Evolutionary conservation across 2,329 filamentous ascomycete genomes (phyloP).

Genomic region (Myriangium duriaei): DNA sequence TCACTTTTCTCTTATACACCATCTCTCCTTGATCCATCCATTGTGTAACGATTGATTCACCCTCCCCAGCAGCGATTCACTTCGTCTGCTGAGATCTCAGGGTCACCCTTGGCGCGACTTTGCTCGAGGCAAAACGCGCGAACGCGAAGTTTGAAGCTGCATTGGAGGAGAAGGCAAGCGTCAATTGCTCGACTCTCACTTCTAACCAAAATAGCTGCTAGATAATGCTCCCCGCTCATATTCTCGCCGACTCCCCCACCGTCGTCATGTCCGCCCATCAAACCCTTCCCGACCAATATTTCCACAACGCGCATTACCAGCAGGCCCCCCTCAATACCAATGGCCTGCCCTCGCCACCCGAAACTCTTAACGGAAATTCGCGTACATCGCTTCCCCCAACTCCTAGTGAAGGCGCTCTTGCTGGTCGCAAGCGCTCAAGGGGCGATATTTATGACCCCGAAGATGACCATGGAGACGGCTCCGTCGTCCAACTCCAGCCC

Average conservation of each 20-base stretch:
- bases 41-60: no score
- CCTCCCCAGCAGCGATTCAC: constrained; percentile 13
- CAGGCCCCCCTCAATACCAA: constrained; percentile 13
- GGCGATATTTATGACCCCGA: constrained; percentile 50
- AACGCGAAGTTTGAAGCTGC: no score
- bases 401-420: constrained; percentile 25
- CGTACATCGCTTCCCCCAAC: constrained; percentile 18
- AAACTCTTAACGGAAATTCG: constrained; percentile 15
- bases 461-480: constrained; percentile 50
- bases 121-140: no score
- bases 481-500: constrained; percentile 26
- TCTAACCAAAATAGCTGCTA: neutral
- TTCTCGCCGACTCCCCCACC: constrained; percentile 35
- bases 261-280: constrained; percentile 32
- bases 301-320: constrained; percentile 18
- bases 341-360: constrained; percentile 11
- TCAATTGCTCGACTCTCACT: neutral
- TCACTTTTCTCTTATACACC: no score
- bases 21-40: no score
- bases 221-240: constrained; percentile 18
- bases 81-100: no score
- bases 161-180: neutral
- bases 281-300: constrained; percentile 24
- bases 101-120: no score
- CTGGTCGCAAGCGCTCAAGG: constrained; percentile 63